phyloP scores from a whole-genome alignment of 345 rosid species.

The Nasturtium officinale region DNA sequence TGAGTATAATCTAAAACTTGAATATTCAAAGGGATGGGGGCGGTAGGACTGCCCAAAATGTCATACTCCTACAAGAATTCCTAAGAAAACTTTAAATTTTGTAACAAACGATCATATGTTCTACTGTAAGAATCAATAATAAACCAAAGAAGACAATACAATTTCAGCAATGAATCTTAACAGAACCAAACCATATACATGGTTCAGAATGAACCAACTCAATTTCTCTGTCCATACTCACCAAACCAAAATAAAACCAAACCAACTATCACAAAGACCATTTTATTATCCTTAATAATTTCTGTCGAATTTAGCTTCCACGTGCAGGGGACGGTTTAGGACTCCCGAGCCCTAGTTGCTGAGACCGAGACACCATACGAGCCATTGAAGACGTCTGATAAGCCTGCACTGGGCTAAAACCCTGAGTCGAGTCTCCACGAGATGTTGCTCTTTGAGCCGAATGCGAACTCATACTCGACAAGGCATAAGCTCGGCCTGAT shows the following conservation, averaged over 20 bases:
- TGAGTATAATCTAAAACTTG: too few relatives aligned
- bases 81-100: too few relatives aligned
- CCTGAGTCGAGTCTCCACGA: constrained; percentile 5
- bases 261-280: not conserved
- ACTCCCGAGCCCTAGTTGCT: constrained; percentile 8
- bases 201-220: constrained; percentile 27
- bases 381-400: constrained; percentile 42
- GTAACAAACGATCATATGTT: too few relatives aligned
- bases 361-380: constrained; percentile 41
- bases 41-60: too few relatives aligned
- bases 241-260: constrained; percentile 12
- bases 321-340: constrained; percentile 11
- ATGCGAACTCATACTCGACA: constrained; percentile 43
- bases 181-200: constrained; percentile 10
- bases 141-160: not conserved
- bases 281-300: not conserved
- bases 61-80: too few relatives aligned
- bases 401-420: constrained; percentile 16
- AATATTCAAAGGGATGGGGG: too few relatives aligned
- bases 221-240: not conserved
- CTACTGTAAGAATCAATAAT: too few relatives aligned
- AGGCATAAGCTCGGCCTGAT: constrained; percentile 41
- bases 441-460: constrained; percentile 44
- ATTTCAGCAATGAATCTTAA: not conserved
- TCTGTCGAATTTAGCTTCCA: constrained; percentile 10